Conservation (phyloP, 257 asterid species). For the Solanum habrochaites region DNA sequence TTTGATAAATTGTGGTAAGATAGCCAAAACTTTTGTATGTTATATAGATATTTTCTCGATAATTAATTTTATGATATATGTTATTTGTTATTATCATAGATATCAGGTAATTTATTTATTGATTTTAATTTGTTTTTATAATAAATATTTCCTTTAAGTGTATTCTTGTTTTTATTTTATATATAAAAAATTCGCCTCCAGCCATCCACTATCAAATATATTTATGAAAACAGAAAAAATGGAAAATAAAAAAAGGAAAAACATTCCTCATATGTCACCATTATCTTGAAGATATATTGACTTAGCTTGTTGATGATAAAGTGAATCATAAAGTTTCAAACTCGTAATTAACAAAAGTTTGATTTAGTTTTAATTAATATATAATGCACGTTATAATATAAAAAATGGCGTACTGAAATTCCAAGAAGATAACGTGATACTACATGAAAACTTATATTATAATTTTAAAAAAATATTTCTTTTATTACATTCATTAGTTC, state of each 20-base stretch:
- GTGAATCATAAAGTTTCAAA: background rate
- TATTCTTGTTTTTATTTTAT: background rate
- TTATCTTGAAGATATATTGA: background rate
- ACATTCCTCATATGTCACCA: background rate
- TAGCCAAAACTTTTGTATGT: too few species aligned
- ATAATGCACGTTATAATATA: background rate
- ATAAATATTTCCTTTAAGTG: background rate
- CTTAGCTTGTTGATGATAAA: background rate
- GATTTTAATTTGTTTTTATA: background rate
- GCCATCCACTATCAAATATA: background rate
- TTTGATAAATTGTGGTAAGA: too few species aligned
- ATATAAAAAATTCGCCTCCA: background rate
- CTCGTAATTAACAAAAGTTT: background rate
- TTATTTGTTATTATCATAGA: too few species aligned
- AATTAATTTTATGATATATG: too few species aligned
- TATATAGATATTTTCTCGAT: too few species aligned
- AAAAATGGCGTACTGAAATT: background rate
- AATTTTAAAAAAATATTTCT: background rate
- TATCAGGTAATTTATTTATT: background rate
- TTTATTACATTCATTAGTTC: background rate
- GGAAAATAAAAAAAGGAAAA: background rate
- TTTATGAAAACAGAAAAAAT: background rate
- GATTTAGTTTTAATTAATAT: background rate
- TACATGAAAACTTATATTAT: background rate
- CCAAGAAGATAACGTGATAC: background rate